Conservation (phyloP, 371 early-diverging fungal genomes). For the Mortierella sp. region DNA sequence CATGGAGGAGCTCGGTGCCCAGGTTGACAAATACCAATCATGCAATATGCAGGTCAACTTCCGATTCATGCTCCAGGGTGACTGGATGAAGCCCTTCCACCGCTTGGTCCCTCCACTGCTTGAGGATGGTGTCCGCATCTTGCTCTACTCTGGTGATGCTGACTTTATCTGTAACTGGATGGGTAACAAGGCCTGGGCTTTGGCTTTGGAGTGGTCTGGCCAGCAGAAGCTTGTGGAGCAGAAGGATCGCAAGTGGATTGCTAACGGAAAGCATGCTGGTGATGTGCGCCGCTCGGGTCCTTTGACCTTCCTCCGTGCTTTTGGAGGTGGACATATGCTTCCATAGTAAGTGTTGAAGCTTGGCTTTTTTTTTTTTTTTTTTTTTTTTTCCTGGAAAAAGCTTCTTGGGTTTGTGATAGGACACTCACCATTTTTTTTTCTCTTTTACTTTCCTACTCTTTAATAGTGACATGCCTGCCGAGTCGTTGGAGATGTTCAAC, state of each 20-base stretch:
- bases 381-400: background rate
- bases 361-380: background rate
- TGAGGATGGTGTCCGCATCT: constrained; percentile 80
- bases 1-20: constrained; percentile 76
- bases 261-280: constrained; percentile 70
- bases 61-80: constrained; percentile 84
- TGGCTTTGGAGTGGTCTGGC: constrained; percentile 86
- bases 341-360: background rate
- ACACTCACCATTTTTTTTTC: background rate
- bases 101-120: constrained; percentile 78
- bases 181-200: constrained; percentile 94
- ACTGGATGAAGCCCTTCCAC: constrained; percentile 92
- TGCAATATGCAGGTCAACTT: constrained; percentile 88
- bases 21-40: constrained; percentile 70
- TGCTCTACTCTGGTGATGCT: constrained; percentile 92
- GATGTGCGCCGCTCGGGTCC: constrained; percentile 74
- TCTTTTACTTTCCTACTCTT: background rate
- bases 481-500: constrained; percentile 72
- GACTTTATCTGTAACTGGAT: constrained; percentile 93
- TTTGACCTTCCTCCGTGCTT: constrained; percentile 86
- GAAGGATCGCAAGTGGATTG: constrained; percentile 68
- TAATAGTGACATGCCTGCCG: constrained; percentile 63
- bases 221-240: constrained; percentile 70
- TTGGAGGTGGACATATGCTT: constrained; percentile 92
- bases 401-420: background rate